phyloP scores from a whole-genome alignment of 495 filamentous ascomycete species.

The Podospora comata region DNA sequence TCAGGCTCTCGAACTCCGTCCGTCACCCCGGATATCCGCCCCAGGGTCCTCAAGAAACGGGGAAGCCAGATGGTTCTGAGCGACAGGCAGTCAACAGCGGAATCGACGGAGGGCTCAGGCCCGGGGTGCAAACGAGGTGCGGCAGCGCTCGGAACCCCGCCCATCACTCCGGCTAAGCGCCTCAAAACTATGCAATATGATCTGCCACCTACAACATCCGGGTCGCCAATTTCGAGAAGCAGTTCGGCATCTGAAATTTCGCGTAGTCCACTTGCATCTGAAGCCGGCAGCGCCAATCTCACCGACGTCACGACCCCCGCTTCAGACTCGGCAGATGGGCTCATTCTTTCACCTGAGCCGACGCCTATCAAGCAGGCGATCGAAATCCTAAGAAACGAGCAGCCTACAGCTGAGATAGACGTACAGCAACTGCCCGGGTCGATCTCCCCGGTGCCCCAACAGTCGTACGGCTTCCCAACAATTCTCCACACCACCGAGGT shows the following conservation, averaged over 20 bases:
- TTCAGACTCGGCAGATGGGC: conserved; percentile 34
- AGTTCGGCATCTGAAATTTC: conserved; percentile 23
- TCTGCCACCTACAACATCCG: conserved; percentile 26
- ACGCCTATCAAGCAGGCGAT: conserved; percentile 35
- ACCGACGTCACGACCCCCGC: conserved; percentile 45
- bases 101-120: conserved; percentile 11
- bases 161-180: conserved; percentile 45
- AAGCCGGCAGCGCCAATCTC: conserved; percentile 26
- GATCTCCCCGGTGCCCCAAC: conserved; percentile 10
- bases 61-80: conserved; percentile 31
- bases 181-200: conserved; percentile 38
- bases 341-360: conserved; percentile 37
- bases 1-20: conserved; percentile 45
- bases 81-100: conserved; percentile 30
- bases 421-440: conserved; percentile 12
- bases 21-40: conserved; percentile 48
- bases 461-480: conserved; percentile 5
- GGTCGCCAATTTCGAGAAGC: conserved; percentile 24
- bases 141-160: conserved; percentile 41
- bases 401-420: conserved; percentile 18
- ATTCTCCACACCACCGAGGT: conserved; percentile 21
- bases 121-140: conserved; percentile 35
- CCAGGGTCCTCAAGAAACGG: conserved; percentile 38
- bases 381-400: conserved; percentile 31
- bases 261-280: conserved; percentile 27